Conservation (phyloP, 495 filamentous ascomycete genomes). For the Geoglossum glabrum region DNA sequence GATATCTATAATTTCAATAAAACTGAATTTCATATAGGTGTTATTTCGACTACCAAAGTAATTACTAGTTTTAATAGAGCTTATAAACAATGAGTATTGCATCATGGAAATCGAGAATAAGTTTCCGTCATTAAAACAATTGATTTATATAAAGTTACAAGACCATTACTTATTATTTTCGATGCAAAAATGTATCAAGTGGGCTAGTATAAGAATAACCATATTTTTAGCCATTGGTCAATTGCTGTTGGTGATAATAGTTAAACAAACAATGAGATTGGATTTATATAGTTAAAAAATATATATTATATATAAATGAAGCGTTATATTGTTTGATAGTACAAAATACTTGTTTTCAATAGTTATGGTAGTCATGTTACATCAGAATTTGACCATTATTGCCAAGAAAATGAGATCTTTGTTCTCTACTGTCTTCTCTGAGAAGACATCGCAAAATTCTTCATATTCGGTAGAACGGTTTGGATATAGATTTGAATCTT, state of each 20-base stretch:
- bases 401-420: conserved; percentile 8
- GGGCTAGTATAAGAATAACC: background rate
- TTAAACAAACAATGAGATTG: conserved; percentile 1
- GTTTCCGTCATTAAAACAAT: conserved; percentile 1
- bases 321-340: background rate
- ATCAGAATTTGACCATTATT: conserved; percentile 3
- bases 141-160: background rate
- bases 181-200: background rate
- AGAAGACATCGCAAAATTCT: too few species aligned
- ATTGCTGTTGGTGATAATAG: conserved; percentile 1
- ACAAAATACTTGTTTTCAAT: conserved; percentile 5
- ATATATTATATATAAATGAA: background rate
- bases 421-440: too few species aligned
- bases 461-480: too few species aligned
- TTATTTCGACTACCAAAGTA: background rate
- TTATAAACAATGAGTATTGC: background rate
- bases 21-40: conserved; percentile 3
- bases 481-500: too few species aligned
- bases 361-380: conserved; percentile 9
- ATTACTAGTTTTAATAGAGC: background rate
- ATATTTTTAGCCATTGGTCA: background rate
- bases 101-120: background rate
- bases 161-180: conserved; percentile 3
- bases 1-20: conserved; percentile 9
- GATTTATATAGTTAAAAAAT: background rate